Evolutionary conservation across 1,284 basidiomycete genomes (phyloP), one percentile per base, ranked within the genome.

Genomic region (Boletus albobrunnescens): DNA sequence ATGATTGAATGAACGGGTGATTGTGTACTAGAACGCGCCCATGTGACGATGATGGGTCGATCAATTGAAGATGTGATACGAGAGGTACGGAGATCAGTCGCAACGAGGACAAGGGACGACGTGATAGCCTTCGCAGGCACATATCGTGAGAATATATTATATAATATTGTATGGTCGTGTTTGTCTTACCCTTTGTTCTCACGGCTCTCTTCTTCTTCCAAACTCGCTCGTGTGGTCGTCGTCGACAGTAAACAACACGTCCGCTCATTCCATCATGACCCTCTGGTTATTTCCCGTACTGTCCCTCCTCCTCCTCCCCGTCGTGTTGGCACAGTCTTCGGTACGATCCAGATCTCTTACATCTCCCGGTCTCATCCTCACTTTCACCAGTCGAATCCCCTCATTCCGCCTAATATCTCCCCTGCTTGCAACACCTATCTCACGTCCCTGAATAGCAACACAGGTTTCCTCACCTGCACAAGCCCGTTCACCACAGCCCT

Each of bases 341-440:
- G 60, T 64, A 40, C 3, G 22, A 33, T 6, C 8, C 10, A 13
- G 6, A 9, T 30, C n/a, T 0, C n/a, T 4, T 0, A 3, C 6
- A 20, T 8, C 11, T 27, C 3, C 1, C n/a, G 0, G 14, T 1
- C 47, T 58, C 23, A 57, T n/a, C 26, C 4, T 16, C 2, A 1
- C 8, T 1, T 2, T 28, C 16, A 39, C 60, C 39, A 67, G 63
- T 26, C 53, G 13, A 74, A 74, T 57, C 70, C 82, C 6, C 67
- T 79, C 50, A 79, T 89, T 56, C 87, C 91, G 6, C 51, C 77
- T 14, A 77, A 72, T 49, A 80, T 92, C 61, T 81, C 79, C 58
- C 1, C 59, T 2, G 46, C 57, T 24, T 95, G 92, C 72, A 53
- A 65, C 17, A 54, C 59, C 11, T 94, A 82, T 75, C 75, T 93